These are phyloP conservation scores for Lipomyces chichibuensis DNA, from an alignment of 805 yeast genomes.

Conservation along the genomic window DNA sequence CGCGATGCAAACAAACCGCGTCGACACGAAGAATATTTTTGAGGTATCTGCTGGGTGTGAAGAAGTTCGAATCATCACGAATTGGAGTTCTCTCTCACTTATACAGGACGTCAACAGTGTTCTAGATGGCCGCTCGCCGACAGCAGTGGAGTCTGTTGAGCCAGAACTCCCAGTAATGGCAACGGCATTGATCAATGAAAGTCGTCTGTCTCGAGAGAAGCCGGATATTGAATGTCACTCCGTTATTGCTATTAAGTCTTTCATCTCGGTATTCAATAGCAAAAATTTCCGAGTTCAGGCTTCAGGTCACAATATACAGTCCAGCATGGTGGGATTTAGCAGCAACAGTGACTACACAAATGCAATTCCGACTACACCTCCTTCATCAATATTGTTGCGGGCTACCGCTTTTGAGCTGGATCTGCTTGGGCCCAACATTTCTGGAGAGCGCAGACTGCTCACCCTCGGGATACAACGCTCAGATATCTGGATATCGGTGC, in stretches of 20 bases:
- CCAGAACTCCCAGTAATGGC: not conserved
- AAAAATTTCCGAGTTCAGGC: slow-evolving; percentile 17
- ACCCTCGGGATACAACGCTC: slow-evolving; percentile 16
- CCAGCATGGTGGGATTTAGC: slow-evolving; percentile 13
- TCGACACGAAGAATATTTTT: not conserved
- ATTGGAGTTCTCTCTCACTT: slow-evolving; percentile 18
- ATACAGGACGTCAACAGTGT: slow-evolving; percentile 15
- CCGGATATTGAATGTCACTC: slow-evolving; percentile 12
- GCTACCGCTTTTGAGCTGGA: slow-evolving; percentile 26
- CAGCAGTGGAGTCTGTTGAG: not conserved
- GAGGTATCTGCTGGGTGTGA: slow-evolving; percentile 24
- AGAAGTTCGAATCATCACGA: slow-evolving; percentile 18
- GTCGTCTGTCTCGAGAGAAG: not conserved
- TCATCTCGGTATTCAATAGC: slow-evolving; percentile 14
- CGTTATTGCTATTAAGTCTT: slow-evolving; percentile 16
- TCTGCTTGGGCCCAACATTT: slow-evolving; percentile 13
- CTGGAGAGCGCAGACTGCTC: slow-evolving; percentile 16
- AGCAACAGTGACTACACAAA: not conserved
- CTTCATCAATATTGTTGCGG: slow-evolving; percentile 24
- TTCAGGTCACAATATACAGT: slow-evolving; percentile 24
- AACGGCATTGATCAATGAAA: not conserved
- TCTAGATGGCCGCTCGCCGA: not conserved
- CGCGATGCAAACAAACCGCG: not conserved
- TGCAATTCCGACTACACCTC: not conserved
- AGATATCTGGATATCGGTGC: slow-evolving; percentile 19